phyloP scores from a whole-genome alignment of 2,329 filamentous ascomycete species.

The Thelonectria blattea region DNA sequence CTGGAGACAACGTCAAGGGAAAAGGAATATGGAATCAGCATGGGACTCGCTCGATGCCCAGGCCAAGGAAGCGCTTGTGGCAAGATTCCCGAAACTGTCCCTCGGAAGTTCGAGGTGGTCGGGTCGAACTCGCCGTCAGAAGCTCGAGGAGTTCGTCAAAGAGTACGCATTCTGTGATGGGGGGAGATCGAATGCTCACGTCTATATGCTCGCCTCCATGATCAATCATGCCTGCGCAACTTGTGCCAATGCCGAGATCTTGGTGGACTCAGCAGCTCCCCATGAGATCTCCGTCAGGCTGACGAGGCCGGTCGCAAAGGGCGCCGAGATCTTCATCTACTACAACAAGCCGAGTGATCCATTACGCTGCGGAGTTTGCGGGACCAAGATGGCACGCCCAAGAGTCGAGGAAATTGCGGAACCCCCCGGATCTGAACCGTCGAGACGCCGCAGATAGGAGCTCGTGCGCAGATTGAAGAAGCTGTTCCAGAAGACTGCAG shows the following conservation, averaged over 20 bases:
- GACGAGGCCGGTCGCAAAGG: constrained; percentile 27
- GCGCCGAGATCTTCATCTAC: constrained; percentile 46
- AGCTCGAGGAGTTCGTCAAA: constrained; percentile 31
- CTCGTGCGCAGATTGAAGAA: neutral
- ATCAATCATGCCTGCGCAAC: constrained; percentile 44
- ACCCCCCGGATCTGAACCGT: neutral
- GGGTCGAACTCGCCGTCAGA: constrained; percentile 1
- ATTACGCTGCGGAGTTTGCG: constrained; percentile 38
- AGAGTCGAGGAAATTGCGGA: too few species aligned
- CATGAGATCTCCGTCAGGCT: constrained; percentile 30
- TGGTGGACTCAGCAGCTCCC: constrained; percentile 10
- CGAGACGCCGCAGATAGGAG: neutral
- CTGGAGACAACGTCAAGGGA: constrained; percentile 15
- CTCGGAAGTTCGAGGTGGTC: neutral
- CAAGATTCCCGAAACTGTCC: constrained; percentile 22
- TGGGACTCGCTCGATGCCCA: constrained; percentile 24
- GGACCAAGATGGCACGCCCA: too few species aligned
- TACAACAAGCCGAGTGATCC: constrained; percentile 41
- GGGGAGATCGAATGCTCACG: constrained; percentile 5
- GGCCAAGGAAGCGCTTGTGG: constrained; percentile 1
- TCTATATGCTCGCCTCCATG: constrained; percentile 31
- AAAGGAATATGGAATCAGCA: neutral
- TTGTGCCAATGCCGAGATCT: constrained; percentile 38
- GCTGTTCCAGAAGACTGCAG: neutral
- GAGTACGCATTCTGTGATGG: constrained; percentile 37